Evolutionary conservation across 495 filamentous ascomycete genomes (phyloP), one percentile per base, ranked within the genome.

Genomic region (Alectoria sarmentosa): DNA sequence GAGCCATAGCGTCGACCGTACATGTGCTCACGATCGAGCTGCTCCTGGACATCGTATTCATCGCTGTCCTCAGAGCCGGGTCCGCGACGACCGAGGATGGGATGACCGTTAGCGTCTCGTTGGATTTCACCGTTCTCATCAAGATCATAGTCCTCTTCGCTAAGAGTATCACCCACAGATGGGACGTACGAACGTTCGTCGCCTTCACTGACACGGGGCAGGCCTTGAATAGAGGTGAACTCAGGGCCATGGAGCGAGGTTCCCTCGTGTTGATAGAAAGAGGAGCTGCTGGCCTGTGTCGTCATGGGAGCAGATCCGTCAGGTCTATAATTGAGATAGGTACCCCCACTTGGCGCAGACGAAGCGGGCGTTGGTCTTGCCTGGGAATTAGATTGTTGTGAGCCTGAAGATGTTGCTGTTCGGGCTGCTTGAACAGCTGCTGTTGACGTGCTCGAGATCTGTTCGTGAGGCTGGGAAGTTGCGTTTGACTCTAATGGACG

Each of bases 91-190:
- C 76, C 80, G 5, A 73, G 67, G n/a, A 80, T 74, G 5, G 75
- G 77, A 14, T 69, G 74, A 8, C 78, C 77, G 23, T 75, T 73
- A 11, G 74, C 69, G 69, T 82, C 82, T 37, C 76, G 79, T 32
- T 77, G 75, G 64, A 83, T 77, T 64, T 79, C 77, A 38, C 76
- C 77, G 28, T 74, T 71, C n/a, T 71, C 69, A 65, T 82, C 76
- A 62, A 77, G 69, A 36, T 72, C 77, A 69, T 82, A 84, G 14
- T 86, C 85, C 19, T 83, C 82, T n/a, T 85, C 83, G 67, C 78
- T 80, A 7, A 79, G 72, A 58, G 83, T 80, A 46, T 78, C 82
- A 66, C 79, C 81, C 54, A 74, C 75, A 32, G 74, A 78, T n/a
- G 74, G 72, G 14, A 79, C 77, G 70, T 84, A 85, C 17, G 81